A percentile compares a stretch with the other conserved stretches of the same genome.
Conservation (phyloP, 2,329 filamentous ascomycete genomes). For the Xylariaceae sp. region DNA sequence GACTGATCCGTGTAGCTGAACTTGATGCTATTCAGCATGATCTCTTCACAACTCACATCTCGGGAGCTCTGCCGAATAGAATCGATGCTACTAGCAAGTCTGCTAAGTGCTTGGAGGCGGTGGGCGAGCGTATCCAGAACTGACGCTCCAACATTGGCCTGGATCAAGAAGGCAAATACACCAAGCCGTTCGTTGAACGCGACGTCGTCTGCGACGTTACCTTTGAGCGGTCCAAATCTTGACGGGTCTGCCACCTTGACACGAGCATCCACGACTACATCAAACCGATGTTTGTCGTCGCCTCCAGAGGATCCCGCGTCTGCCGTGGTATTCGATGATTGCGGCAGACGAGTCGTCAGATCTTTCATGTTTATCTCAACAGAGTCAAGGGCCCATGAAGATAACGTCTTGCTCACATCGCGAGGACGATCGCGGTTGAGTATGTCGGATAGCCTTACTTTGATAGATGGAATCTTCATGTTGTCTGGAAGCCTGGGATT, state of each 20-base stretch:
- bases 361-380: constrained; percentile 54
- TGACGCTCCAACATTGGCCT: constrained; percentile 52
- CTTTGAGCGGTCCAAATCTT: constrained; percentile 51
- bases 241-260: constrained; percentile 49
- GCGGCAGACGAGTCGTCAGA: constrained; percentile 31
- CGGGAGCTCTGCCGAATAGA: constrained; percentile 54
- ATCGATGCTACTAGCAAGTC: constrained; percentile 64
- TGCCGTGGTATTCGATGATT: background rate
- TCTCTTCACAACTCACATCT: constrained; percentile 51
- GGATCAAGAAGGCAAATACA: constrained; percentile 57
- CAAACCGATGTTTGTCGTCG: constrained; percentile 28
- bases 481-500: constrained; percentile 39
- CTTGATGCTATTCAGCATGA: constrained; percentile 57
- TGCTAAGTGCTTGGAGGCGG: constrained; percentile 61
- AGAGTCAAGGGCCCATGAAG: constrained; percentile 54
- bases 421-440: constrained; percentile 25
- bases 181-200: constrained; percentile 55
- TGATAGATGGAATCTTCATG: constrained; percentile 44
- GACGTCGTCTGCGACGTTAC: constrained; percentile 55
- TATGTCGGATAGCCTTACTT: constrained; percentile 45
- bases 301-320: constrained; percentile 8
- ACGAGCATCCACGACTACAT: constrained; percentile 47
- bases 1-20: constrained; percentile 58
- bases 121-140: constrained; percentile 54
- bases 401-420: constrained; percentile 19